phyloP scores from a whole-genome alignment of 163 green algal species.

The Prototheca cutis region DNA sequence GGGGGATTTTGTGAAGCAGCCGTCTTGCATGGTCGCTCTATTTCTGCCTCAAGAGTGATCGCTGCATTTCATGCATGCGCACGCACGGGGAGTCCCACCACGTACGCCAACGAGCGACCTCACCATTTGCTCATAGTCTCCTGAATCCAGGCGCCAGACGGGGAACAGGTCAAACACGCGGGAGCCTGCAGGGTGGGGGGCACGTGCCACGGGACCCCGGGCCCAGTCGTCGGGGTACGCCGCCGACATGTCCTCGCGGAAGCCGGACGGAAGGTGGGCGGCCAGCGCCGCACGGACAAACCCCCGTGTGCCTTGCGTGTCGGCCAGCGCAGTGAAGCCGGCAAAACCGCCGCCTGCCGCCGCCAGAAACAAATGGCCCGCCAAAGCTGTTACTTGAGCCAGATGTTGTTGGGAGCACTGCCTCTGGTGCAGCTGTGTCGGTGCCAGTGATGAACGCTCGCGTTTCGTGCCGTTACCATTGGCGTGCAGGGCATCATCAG shows the following conservation, averaged over 20 bases:
- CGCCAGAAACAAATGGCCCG: slow-evolving; percentile 47
- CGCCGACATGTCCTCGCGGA: slow-evolving; percentile 32
- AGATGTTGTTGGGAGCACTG: too few relatives aligned
- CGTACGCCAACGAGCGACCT: too few relatives aligned
- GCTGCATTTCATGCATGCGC: too few relatives aligned
- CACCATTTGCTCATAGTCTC: slow-evolving; percentile 31
- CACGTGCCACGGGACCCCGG: neutral
- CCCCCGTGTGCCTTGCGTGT: slow-evolving; percentile 46
- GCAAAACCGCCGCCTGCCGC: slow-evolving; percentile 16
- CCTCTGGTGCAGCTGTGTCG: too few relatives aligned
- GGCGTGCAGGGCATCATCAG: too few relatives aligned
- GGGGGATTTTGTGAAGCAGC: too few relatives aligned
- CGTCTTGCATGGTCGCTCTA: too few relatives aligned
- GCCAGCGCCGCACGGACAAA: slow-evolving; percentile 33
- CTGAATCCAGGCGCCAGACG: slow-evolving; percentile 54
- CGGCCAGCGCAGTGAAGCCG: slow-evolving; percentile 42
- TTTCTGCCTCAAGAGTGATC: too few relatives aligned
- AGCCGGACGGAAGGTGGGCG: slow-evolving; percentile 16
- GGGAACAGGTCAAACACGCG: slow-evolving; percentile 33
- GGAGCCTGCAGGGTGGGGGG: neutral
- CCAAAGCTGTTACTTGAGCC: slow-evolving; percentile 22
- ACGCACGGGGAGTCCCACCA: too few relatives aligned
- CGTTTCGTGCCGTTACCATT: too few relatives aligned
- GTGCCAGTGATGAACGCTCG: too few relatives aligned
- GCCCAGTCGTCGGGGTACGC: slow-evolving; percentile 15